Evolutionary conservation across 2,329 filamentous ascomycete genomes (phyloP).

Genomic region (Rhinocladiella similis): DNA sequence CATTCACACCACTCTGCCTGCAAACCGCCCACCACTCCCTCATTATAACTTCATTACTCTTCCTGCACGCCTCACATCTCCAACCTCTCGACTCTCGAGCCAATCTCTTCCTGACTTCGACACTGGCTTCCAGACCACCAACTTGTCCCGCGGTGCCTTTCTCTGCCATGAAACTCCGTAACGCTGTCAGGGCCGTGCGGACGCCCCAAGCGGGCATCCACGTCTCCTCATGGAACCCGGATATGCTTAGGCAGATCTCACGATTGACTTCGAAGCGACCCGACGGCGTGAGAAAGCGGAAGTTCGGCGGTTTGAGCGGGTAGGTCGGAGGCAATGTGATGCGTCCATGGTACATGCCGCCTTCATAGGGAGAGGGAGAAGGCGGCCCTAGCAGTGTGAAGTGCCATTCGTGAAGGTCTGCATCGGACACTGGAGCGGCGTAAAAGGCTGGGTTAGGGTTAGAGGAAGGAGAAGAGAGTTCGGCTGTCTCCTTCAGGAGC

Average conservation of each 20-base stretch:
- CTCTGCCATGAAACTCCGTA: slow-evolving; percentile 91
- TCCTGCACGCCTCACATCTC: slow-evolving; percentile 69
- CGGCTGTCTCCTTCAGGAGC: slow-evolving; percentile 78
- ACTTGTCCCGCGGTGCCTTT: slow-evolving; percentile 78
- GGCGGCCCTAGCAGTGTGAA: slow-evolving; percentile 94
- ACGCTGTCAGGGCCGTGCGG: slow-evolving; percentile 75
- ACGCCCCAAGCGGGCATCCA: slow-evolving; percentile 99
- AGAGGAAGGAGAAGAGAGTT: slow-evolving; percentile 70
- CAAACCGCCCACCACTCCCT: slow-evolving; percentile 64
- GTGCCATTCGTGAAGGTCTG: slow-evolving; percentile 97
- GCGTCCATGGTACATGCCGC: slow-evolving; percentile 90
- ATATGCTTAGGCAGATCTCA: slow-evolving; percentile 93
- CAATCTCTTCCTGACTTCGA: slow-evolving; percentile 65
- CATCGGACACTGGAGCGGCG: slow-evolving; percentile 75
- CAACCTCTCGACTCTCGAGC: slow-evolving; percentile 67
- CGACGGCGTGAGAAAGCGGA: slow-evolving; percentile 89
- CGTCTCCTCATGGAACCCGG: slow-evolving; percentile 93
- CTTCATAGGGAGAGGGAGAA: slow-evolving; percentile 70
- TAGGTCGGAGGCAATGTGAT: slow-evolving; percentile 89
- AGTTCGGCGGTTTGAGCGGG: slow-evolving; percentile 87
- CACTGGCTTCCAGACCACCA: slow-evolving; percentile 78
- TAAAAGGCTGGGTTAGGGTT: slow-evolving; percentile 82
- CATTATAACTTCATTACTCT: slow-evolving; percentile 73
- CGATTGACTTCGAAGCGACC: slow-evolving; percentile 95
- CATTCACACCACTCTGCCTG: slow-evolving; percentile 43